Percentiles rank a stretch among this genome's conserved stretches.
Conservation (phyloP, 768 basidiomycete species). For the Hirschioporus abietinus region DNA sequence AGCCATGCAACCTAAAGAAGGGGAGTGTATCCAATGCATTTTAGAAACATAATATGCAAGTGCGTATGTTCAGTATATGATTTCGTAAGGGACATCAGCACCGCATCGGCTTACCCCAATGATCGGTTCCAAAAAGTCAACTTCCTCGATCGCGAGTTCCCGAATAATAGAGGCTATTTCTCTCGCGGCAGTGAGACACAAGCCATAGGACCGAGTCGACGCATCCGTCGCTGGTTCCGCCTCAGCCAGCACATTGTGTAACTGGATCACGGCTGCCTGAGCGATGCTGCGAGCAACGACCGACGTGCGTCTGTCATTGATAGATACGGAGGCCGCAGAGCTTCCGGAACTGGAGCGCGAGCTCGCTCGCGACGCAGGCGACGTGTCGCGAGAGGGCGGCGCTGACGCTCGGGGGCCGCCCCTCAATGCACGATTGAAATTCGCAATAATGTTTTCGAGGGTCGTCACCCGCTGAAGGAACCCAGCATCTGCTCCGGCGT, state of each 20-base stretch:
- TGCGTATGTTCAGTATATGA: background rate
- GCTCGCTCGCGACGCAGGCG: conserved; percentile 6
- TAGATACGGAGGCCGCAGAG: conserved; percentile 6
- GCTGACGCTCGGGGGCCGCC: background rate
- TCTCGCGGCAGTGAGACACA: conserved; percentile 17
- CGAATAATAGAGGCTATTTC: conserved; percentile 15
- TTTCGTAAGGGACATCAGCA: background rate
- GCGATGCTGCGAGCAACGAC: conserved; percentile 19
- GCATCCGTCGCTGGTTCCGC: background rate
- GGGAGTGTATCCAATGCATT: background rate
- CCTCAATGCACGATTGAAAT: background rate
- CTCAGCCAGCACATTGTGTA: conserved; percentile 17
- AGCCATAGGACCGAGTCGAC: conserved; percentile 16
- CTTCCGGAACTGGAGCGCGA: background rate
- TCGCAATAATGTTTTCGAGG: background rate
- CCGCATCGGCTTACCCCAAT: conserved; percentile 19
- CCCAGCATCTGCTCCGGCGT: background rate
- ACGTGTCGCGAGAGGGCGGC: conserved; percentile 14
- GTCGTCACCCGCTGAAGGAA: background rate
- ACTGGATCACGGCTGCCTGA: conserved; percentile 21
- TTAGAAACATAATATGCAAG: too few relatives aligned
- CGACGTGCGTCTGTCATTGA: conserved; percentile 15
- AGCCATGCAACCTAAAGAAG: background rate
- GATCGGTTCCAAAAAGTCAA: conserved; percentile 19
- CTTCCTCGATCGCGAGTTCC: conserved; percentile 11